These are phyloP conservation scores for Tolypocladium inflatum DNA, from an alignment of 2,329 filamentous ascomycete genomes.

Conservation along the genomic window DNA sequence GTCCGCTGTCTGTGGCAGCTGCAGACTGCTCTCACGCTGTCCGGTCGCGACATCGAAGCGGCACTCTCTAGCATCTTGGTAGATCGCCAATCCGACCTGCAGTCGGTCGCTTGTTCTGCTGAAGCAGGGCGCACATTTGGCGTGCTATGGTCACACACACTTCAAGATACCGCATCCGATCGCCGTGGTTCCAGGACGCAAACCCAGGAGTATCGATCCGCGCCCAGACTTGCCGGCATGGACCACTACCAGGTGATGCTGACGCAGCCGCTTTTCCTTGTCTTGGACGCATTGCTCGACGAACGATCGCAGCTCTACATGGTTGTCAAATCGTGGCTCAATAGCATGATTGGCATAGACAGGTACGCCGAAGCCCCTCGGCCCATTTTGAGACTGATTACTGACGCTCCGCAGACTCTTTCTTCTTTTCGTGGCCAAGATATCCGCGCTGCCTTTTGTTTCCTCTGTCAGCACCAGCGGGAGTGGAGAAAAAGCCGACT, in stretches of 20 bases:
- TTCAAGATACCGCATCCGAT: conserved; percentile 49
- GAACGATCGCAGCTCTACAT: conserved; percentile 66
- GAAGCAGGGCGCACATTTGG: conserved; percentile 62
- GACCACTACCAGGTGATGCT: conserved; percentile 66
- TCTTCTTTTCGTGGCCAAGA: conserved; percentile 48
- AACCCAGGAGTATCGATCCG: conserved; percentile 20
- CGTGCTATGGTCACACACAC: conserved; percentile 73
- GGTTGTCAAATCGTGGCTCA: conserved; percentile 73
- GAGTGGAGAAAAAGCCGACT: conserved; percentile 8
- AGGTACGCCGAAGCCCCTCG: conserved; percentile 35
- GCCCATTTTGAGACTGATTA: not conserved
- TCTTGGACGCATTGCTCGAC: conserved; percentile 69
- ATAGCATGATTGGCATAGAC: conserved; percentile 53
- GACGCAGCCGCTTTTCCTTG: conserved; percentile 68
- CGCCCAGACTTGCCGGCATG: conserved; percentile 39
- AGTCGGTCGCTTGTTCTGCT: conserved; percentile 26
- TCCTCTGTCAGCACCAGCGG: conserved; percentile 2
- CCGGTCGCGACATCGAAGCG: conserved; percentile 70
- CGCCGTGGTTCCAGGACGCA: conserved; percentile 39
- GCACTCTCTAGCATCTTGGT: conserved; percentile 64
- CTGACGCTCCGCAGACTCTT: conserved; percentile 39
- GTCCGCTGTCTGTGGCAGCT: conserved; percentile 80
- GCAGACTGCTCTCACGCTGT: conserved; percentile 58
- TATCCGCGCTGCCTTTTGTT: conserved; percentile 46
- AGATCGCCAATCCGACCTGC: conserved; percentile 24